Evolutionary conservation across 1,139 yeast species (phyloP), one percentile per base, ranked within the genome.

Genomic region (Kurtzmaniella quercitrusa): DNA sequence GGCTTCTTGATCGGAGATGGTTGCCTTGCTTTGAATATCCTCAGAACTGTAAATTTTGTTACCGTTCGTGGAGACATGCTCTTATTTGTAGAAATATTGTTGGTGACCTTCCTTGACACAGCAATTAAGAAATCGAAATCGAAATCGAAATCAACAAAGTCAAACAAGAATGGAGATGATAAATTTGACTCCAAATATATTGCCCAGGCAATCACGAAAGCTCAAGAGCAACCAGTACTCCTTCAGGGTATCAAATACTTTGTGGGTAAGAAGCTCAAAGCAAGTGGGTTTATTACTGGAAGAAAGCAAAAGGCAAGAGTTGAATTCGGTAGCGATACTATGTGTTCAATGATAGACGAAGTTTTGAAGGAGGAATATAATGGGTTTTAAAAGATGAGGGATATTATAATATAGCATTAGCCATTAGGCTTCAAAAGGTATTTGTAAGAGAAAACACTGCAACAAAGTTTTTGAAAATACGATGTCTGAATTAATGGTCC

Each of bases 1-100:
- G 97, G 96, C 0, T 72, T 70, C 43, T 62, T 93, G 38, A 73
- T 90, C 18, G 81, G 85, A 1, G 88, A 87, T 54, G 89, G 87
- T 1, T 72, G 83, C 0, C 66, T 91, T 50, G 81, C 89, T 3
- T 68, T 93, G 42, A 93, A 87, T 55, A 65, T 85, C 2, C 73
- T 93, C 48, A 80, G 86, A 52, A 82, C 82, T 7, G 76, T 87
- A 25, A 86, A 93, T 53, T 85, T 93, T 50, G 65, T 90, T 48
- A 81, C 93, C 0, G 77, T 86, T n/a, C 70, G 79, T 2, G 63
- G 78, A 2, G 93, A 88, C 50, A 75, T 82, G 6, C 71, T 73
- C 34, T 62, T 90, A 25, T 89, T 93, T 55, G 52, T 88, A 50
- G 97, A 91, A 54, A 75, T 88, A 37, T 63, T 88, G 41, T 65